A percentile compares a stretch with the other conserved stretches of the same genome.
Evolutionary conservation across 2,329 filamentous ascomycete species (phyloP).

Genomic region (Lachnellula willkommii): DNA sequence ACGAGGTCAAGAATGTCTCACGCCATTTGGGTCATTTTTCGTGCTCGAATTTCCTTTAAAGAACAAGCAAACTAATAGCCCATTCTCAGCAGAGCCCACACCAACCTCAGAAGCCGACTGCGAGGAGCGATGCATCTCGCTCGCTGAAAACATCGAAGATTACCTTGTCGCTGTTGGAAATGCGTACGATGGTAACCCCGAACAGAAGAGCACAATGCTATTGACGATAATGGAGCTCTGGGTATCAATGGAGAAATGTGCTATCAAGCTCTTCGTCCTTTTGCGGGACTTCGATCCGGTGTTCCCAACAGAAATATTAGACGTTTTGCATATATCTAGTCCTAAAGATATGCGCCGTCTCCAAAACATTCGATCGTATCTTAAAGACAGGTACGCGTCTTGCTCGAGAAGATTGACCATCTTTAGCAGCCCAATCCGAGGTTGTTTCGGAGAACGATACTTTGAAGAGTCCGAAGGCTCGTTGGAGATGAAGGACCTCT

Average conservation of each 20-base stretch:
- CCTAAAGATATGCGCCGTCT: conserved; percentile 46
- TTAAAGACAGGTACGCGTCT: conserved; percentile 35
- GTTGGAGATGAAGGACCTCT: conserved; percentile 27
- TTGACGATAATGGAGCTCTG: conserved; percentile 54
- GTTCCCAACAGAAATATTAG: conserved; percentile 45
- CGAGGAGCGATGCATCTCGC: conserved; percentile 23
- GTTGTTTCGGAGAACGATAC: conserved; percentile 31
- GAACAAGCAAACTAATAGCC: too few relatives aligned
- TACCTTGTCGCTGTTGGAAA: conserved; percentile 34
- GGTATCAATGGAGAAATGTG: conserved; percentile 48
- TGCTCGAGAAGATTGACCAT: conserved; percentile 36
- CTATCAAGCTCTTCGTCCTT: conserved; percentile 39
- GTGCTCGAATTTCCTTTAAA: too few relatives aligned
- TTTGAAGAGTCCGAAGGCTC: conserved; percentile 30
- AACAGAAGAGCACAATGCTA: conserved; percentile 47
- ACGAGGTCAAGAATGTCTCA: not conserved
- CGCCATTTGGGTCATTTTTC: not conserved
- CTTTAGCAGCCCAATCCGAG: conserved; percentile 38
- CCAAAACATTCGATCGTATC: conserved; percentile 43
- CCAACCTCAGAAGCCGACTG: not conserved
- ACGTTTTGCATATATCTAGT: conserved; percentile 48
- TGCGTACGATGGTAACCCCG: conserved; percentile 40
- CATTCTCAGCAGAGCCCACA: not conserved
- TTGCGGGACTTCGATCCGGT: conserved; percentile 47
- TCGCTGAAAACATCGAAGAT: conserved; percentile 32